phyloP scores from a whole-genome alignment of 1,284 basidiomycete species.

The Retiboletus fuscus region DNA sequence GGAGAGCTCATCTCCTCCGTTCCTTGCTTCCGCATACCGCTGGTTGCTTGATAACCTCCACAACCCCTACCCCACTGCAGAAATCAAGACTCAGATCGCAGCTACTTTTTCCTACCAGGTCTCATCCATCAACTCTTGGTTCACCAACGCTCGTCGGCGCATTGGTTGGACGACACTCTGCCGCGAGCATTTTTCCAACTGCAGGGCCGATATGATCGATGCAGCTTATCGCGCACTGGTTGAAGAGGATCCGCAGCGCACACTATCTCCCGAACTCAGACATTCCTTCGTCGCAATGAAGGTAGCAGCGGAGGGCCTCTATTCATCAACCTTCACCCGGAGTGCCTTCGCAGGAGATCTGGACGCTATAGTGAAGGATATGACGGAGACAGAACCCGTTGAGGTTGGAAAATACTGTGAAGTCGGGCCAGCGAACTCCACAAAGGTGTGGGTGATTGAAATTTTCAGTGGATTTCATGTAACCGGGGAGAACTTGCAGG shows the following conservation, averaged over 20 bases:
- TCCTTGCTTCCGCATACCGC: background rate
- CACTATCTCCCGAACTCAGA: conserved; percentile 43
- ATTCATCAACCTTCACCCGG: conserved; percentile 44
- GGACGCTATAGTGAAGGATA: conserved; percentile 44
- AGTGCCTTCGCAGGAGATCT: conserved; percentile 46
- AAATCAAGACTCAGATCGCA: conserved; percentile 35
- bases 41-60: conserved; percentile 61
- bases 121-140: conserved; percentile 59
- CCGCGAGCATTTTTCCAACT: conserved; percentile 53
- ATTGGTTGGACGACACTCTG: conserved; percentile 65
- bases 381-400: conserved; percentile 31
- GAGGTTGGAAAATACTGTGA: background rate
- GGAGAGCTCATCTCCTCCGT: no score
- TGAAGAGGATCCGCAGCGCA: conserved; percentile 43
- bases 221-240: conserved; percentile 57
- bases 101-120: conserved; percentile 17
- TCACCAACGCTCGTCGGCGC: conserved; percentile 58
- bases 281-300: conserved; percentile 53
- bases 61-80: conserved; percentile 63
- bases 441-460: conserved; percentile 21
- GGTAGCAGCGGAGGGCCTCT: conserved; percentile 49
- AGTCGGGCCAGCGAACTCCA: background rate
- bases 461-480: fast-evolving
- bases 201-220: conserved; percentile 53
- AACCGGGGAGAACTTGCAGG: conserved; percentile 18